Evolutionary conservation across 2,329 filamentous ascomycete genomes (phyloP).

Genomic region (Stylonectria norvegica): DNA sequence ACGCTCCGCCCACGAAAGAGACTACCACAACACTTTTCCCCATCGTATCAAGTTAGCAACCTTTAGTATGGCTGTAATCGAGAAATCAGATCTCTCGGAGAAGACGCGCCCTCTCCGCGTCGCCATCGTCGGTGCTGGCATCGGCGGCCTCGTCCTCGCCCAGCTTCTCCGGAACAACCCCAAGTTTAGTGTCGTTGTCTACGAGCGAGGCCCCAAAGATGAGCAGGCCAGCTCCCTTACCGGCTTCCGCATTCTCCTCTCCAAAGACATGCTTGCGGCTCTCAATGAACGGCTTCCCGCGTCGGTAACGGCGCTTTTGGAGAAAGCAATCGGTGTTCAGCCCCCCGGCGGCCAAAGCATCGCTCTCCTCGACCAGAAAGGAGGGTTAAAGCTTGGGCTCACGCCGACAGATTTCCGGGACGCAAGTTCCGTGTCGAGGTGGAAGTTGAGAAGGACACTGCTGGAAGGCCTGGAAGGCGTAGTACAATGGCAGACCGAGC

Average conservation of each 20-base stretch:
- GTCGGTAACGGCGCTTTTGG: background rate
- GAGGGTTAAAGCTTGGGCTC: slow-evolving; percentile 3
- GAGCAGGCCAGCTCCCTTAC: too few species aligned
- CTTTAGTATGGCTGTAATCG: background rate
- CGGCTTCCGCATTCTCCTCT: slow-evolving; percentile 2
- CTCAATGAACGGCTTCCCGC: background rate
- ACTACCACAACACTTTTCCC: background rate
- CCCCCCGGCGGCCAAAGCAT: slow-evolving; percentile 2
- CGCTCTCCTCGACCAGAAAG: slow-evolving; percentile 4
- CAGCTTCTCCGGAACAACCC: slow-evolving; percentile 4
- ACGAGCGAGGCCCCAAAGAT: slow-evolving; percentile 3
- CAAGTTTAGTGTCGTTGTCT: slow-evolving; percentile 2
- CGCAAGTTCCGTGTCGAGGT: slow-evolving; percentile 4
- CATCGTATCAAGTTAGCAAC: background rate
- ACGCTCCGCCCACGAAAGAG: too few species aligned
- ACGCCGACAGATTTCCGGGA: slow-evolving; percentile 2
- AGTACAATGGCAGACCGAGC: slow-evolving; percentile 2
- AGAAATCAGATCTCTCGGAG: slow-evolving; percentile 2
- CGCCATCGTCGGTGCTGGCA: slow-evolving; percentile 5
- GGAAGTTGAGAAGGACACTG: slow-evolving; percentile 2
- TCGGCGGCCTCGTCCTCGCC: slow-evolving; percentile 5
- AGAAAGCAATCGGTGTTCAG: slow-evolving; percentile 3
- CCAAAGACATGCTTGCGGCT: slow-evolving; percentile 3
- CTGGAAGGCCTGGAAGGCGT: slow-evolving; percentile 1
- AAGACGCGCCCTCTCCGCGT: slow-evolving; percentile 1